Evolutionary conservation across 2,329 filamentous ascomycete species (phyloP).

Genomic region (Alternaria burnsii): DNA sequence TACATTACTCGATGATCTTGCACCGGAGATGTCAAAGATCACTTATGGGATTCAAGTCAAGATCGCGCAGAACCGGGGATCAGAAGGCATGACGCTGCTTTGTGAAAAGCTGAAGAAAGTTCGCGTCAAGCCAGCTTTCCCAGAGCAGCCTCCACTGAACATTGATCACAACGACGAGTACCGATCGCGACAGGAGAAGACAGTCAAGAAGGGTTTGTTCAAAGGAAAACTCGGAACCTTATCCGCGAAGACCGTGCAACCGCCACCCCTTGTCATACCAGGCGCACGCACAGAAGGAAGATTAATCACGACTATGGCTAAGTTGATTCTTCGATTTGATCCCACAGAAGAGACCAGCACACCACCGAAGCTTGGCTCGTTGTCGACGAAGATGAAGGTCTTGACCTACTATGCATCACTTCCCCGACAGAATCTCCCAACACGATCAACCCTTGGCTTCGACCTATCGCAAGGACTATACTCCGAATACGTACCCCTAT

Average conservation of each 20-base stretch:
- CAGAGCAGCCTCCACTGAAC: constrained; percentile 68
- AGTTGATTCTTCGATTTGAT: constrained; percentile 68
- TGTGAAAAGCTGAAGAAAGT: constrained; percentile 63
- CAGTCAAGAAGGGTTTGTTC: constrained; percentile 67
- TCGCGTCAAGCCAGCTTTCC: constrained; percentile 66
- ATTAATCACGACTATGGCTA: constrained; percentile 63
- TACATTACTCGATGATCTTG: constrained; percentile 66
- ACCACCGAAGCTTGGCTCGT: constrained; percentile 63
- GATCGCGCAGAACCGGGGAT: constrained; percentile 52
- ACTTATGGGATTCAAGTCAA: constrained; percentile 64
- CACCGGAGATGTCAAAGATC: constrained; percentile 69
- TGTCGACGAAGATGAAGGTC: constrained; percentile 65
- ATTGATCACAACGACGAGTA: constrained; percentile 60
- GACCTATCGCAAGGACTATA: constrained; percentile 63
- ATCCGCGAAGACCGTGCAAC: constrained; percentile 66
- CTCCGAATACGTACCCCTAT: constrained; percentile 61
- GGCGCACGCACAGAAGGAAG: constrained; percentile 49
- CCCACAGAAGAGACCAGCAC: constrained; percentile 58
- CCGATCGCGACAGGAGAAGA: constrained; percentile 65
- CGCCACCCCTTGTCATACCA: constrained; percentile 63
- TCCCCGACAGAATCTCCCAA: constrained; percentile 61
- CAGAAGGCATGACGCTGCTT: constrained; percentile 56
- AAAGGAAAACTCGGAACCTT: constrained; percentile 67
- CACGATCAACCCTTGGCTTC: constrained; percentile 51
- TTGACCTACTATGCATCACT: constrained; percentile 64